These are phyloP conservation scores for Lachancea mirantina DNA, from an alignment of 805 yeast species.

Conservation along the genomic window DNA sequence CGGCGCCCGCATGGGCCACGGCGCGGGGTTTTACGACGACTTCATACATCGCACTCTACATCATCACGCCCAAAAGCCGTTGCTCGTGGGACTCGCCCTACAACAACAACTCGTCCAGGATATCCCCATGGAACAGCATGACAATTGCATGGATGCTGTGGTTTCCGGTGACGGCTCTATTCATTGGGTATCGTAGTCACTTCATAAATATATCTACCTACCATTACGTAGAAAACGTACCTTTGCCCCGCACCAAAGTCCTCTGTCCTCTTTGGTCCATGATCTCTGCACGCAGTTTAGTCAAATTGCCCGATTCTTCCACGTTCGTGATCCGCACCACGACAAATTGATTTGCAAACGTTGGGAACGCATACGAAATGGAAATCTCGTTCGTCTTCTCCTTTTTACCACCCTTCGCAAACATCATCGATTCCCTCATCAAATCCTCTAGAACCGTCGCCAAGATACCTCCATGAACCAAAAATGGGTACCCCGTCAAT, in stretches of 20 bases:
- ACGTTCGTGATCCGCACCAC: constrained; percentile 48
- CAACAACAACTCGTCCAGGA: constrained; percentile 22
- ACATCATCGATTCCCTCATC: constrained; percentile 46
- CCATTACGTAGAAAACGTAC: constrained; percentile 32
- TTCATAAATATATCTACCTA: neutral
- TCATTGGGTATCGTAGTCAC: constrained; percentile 22
- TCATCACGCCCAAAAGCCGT: constrained; percentile 18
- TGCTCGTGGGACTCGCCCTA: constrained; percentile 27
- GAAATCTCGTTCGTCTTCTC: constrained; percentile 35
- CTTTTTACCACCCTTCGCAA: constrained; percentile 31
- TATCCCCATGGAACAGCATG: constrained; percentile 27
- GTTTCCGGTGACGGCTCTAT: constrained; percentile 26
- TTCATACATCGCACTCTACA: constrained; percentile 44
- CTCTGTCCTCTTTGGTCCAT: constrained; percentile 44
- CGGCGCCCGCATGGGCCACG: constrained; percentile 73
- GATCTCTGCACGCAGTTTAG: constrained; percentile 41
- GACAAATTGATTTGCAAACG: constrained; percentile 71
- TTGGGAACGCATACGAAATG: constrained; percentile 56
- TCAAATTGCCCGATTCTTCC: constrained; percentile 28
- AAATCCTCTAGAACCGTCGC: constrained; percentile 77
- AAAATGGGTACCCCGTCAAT: constrained; percentile 79
- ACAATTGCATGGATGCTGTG: constrained; percentile 26
- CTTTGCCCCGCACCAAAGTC: constrained; percentile 50
- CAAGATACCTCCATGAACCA: constrained; percentile 83
- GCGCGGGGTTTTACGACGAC: constrained; percentile 89